Evolutionary conservation across 805 yeast genomes (phyloP).

Genomic region (Candida ortonii): DNA sequence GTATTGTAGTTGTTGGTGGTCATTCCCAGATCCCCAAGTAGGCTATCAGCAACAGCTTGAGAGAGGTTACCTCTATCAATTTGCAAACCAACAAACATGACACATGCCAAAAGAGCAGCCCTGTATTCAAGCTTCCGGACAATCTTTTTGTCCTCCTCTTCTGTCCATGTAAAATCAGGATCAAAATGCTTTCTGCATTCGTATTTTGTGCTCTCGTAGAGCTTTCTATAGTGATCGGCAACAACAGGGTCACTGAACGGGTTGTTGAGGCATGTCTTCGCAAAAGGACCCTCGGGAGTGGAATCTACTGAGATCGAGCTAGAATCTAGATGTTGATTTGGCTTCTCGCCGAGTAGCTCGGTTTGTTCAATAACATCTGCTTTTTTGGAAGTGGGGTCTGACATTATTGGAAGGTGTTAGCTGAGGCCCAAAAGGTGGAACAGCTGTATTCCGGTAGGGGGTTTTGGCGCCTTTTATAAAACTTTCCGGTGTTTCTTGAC

Average conservation of each 20-base stretch:
- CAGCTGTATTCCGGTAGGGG: too few species aligned
- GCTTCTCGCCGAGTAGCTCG: too few species aligned
- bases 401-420: too few species aligned
- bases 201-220: constrained; percentile 34
- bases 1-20: constrained; percentile 56
- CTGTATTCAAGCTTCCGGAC: constrained; percentile 50
- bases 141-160: constrained; percentile 42
- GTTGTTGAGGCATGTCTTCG: too few species aligned
- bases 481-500: too few species aligned
- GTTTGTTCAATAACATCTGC: too few species aligned
- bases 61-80: constrained; percentile 54
- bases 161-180: constrained; percentile 35
- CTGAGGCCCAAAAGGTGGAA: too few species aligned
- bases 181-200: constrained; percentile 37
- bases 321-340: too few species aligned
- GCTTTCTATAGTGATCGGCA: constrained; percentile 31
- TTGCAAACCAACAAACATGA: constrained; percentile 56
- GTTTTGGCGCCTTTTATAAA: too few species aligned
- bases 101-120: constrained; percentile 54
- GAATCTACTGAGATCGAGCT: too few species aligned
- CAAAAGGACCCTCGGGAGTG: too few species aligned
- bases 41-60: constrained; percentile 53
- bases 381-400: too few species aligned
- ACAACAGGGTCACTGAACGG: constrained; percentile 36
- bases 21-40: constrained; percentile 48